Conservation (phyloP, 192 early-diverging fungal species). For the Entrophospora sp. region DNA sequence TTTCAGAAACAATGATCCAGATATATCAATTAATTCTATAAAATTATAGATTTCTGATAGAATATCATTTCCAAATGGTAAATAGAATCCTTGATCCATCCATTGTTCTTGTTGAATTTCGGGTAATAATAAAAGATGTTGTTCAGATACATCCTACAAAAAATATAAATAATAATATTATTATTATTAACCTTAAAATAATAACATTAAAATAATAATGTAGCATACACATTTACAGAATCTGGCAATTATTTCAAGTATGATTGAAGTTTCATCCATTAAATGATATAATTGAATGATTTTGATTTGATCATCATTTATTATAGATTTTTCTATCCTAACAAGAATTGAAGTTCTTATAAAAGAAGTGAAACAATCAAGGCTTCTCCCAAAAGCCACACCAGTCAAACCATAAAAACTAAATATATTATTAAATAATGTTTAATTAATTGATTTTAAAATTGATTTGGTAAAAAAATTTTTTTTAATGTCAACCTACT, state of each 20-base stretch:
- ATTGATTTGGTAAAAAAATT: background rate
- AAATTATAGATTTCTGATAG: conserved; percentile 19
- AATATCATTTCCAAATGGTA: conserved; percentile 27
- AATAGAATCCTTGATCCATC: conserved; percentile 21
- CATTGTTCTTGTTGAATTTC: conserved; percentile 1
- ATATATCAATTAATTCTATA: conserved; percentile 12
- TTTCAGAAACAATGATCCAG: conserved; percentile 12
- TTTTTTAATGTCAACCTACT: conserved; percentile 4
- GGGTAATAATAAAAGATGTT: background rate
- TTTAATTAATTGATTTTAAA: background rate
- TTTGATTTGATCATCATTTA: background rate
- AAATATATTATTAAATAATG: background rate
- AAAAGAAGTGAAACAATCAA: conserved; percentile 13
- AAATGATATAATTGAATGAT: conserved; percentile 23
- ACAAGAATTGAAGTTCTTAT: conserved; percentile 20
- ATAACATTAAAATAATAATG: background rate
- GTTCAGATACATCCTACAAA: conserved; percentile 2
- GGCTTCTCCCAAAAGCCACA: conserved; percentile 24
- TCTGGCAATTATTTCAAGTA: conserved; percentile 19
- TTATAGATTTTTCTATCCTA: background rate
- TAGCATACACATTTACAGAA: conserved; percentile 23
- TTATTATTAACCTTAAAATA: background rate
- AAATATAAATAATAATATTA: background rate
- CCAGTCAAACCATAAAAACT: conserved; percentile 27
- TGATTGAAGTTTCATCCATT: conserved; percentile 15